Evolutionary conservation across 2,329 filamentous ascomycete genomes (phyloP), one percentile per base, ranked within the genome.

Genomic region (Gaeumannomyces sp.): DNA sequence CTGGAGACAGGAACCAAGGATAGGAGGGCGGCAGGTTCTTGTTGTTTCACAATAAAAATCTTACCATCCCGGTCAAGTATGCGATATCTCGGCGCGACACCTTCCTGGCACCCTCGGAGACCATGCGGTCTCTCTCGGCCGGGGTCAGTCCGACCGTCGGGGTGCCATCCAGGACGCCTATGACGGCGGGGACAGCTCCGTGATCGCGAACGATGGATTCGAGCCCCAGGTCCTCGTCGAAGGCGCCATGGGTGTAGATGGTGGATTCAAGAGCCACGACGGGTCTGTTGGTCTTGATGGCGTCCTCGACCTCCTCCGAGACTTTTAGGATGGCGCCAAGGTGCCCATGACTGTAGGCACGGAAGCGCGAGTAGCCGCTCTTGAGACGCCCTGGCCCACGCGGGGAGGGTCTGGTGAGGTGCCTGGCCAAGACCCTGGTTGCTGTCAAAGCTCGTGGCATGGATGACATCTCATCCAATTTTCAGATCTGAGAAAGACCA

Each of bases 181-280:
- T 91, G 3, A 96, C 96, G 35, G 95, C 95, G 3, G 95, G 95
- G 19, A 97, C 84, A 22, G 84, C 92, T 56, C 95, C 95, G 76
- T 93, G 85, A 57, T 83, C 80, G 60, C 95, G 89, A 62, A 98
- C 90, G 57, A 96, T 83, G 16, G 88, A 87, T 73, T 97, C 92
- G 66, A 98, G 85, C 60, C 89, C 84, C 27, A 86, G 78, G 60
- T 84, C 82, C 45, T 87, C 85, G n/a, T 92, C 91, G 19, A 99
- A 81, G 28, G 90, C 88, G 57, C 93, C 93, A 77, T 99, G 95
- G 1, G 95, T 99, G 77, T 99, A 98, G 70, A 99, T 98, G 5
- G 95, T 97, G 2, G 92, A 93, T 77, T 99, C 95, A 5, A 99
- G 83, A 22, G 94, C 95, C 14, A 99, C 93, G 4, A 99, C 89